These are phyloP conservation scores for Claviceps digitariae DNA, from an alignment of 2,329 filamentous ascomycete genomes.

Conservation along the genomic window DNA sequence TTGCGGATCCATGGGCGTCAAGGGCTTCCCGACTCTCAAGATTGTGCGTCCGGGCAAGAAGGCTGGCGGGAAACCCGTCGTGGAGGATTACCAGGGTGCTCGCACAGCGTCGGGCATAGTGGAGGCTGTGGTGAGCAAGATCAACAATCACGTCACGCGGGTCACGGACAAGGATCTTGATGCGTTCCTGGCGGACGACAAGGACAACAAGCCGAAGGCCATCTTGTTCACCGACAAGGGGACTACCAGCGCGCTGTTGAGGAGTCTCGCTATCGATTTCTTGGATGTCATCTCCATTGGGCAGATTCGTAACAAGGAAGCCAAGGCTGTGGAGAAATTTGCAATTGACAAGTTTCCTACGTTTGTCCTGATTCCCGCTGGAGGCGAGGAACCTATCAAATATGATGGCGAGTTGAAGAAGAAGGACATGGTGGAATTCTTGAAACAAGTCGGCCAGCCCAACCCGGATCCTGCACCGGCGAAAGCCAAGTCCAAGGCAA, in stretches of 20 bases:
- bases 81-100: constrained; percentile 83
- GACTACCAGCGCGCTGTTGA: constrained; percentile 67
- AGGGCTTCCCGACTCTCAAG: constrained; percentile 94
- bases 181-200: constrained; percentile 56
- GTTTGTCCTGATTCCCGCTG: constrained; percentile 64
- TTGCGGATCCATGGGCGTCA: constrained; percentile 72
- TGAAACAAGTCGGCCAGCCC: constrained; percentile 63
- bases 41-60: constrained; percentile 79
- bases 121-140: constrained; percentile 71
- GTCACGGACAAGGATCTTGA: constrained; percentile 70
- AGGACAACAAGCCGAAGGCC: constrained; percentile 51
- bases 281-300: constrained; percentile 65
- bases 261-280: constrained; percentile 82
- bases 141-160: constrained; percentile 80
- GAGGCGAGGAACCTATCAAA: constrained; percentile 50
- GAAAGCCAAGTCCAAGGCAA: constrained; percentile 19
- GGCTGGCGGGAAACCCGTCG: constrained; percentile 54
- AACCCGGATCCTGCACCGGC: constrained; percentile 56
- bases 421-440: constrained; percentile 64
- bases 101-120: constrained; percentile 78
- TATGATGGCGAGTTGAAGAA: constrained; percentile 83
- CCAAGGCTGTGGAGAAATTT: constrained; percentile 56
- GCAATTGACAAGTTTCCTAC: constrained; percentile 67
- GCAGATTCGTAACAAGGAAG: constrained; percentile 74
- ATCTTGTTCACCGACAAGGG: constrained; percentile 92